These are phyloP conservation scores for Curvularia eragrostidis DNA, from an alignment of 2,329 filamentous ascomycete species.

Conservation along the genomic window DNA sequence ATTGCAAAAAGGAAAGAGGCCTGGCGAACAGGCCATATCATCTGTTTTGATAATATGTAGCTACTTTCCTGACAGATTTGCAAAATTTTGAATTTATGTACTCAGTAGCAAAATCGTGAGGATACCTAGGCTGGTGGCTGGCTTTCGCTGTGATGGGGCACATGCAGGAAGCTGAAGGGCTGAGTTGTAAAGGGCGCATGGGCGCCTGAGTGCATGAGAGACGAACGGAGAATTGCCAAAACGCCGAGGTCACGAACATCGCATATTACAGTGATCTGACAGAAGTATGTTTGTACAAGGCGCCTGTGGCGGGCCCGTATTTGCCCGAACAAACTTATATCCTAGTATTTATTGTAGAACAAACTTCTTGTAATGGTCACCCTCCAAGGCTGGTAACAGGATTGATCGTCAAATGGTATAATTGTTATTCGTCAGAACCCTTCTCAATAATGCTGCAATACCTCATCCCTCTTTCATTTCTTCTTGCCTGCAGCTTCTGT, in stretches of 20 bases:
- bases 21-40: not conserved
- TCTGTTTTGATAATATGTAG: not conserved
- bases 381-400: not conserved
- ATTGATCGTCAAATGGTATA: constrained; percentile 5
- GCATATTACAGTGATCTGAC: no score
- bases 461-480: constrained; percentile 54
- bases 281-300: no score
- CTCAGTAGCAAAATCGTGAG: not conserved
- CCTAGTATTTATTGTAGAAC: no score
- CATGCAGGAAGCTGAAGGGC: not conserved
- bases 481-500: constrained; percentile 87
- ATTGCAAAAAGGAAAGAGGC: not conserved
- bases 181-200: constrained; percentile 1
- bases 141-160: not conserved
- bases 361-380: not conserved
- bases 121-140: not conserved
- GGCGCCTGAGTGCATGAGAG: no score
- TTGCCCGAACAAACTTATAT: no score
- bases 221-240: not conserved
- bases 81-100: not conserved
- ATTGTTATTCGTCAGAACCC: not conserved
- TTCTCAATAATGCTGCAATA: not conserved
- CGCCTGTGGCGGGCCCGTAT: no score
- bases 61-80: not conserved
- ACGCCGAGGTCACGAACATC: not conserved